phyloP scores from a whole-genome alignment of 2,329 filamentous ascomycete genomes.

The Fusarium sulawesiense region DNA sequence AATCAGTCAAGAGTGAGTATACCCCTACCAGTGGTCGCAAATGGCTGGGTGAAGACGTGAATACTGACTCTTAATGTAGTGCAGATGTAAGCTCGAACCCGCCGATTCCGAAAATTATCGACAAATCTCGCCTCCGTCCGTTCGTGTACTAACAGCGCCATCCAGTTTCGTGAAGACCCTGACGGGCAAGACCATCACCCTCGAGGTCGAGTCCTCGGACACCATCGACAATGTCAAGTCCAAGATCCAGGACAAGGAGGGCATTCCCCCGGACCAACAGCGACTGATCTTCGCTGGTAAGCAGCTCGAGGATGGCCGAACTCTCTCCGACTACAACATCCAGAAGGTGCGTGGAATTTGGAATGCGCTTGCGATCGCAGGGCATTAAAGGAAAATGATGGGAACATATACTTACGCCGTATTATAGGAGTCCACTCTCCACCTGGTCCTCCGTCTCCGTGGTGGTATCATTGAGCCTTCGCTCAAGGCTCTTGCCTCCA shows the following conservation, averaged over 20 bases:
- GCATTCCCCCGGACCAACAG: constrained; percentile 97
- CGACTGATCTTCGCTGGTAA: constrained; percentile 99
- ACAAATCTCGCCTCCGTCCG: constrained; percentile 17
- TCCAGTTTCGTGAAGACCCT: constrained; percentile 99
- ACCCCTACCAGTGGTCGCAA: constrained; percentile 28
- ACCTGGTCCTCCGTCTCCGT: constrained; percentile 98
- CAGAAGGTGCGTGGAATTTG: constrained; percentile 79
- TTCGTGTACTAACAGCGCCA: constrained; percentile 47
- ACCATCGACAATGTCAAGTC: constrained; percentile 99
- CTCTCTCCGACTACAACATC: constrained; percentile 98
- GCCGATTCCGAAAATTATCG: constrained; percentile 41
- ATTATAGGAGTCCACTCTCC: constrained; percentile 90
- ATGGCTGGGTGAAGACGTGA: constrained; percentile 19
- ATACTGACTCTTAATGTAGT: constrained; percentile 63
- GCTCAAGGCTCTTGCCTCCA: constrained; percentile 96
- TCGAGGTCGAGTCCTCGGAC: constrained; percentile 98
- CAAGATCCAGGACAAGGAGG: constrained; percentile 99
- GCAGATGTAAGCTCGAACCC: constrained; percentile 81
- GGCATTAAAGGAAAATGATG: background rate
- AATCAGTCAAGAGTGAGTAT: constrained; percentile 70
- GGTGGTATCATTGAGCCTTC: constrained; percentile 99
- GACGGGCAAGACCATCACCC: constrained; percentile 99
- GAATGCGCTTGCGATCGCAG: constrained; percentile 11
- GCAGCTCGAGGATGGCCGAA: constrained; percentile 98
- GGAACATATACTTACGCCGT: constrained; percentile 48